Evolutionary conservation across 2,329 filamentous ascomycete species (phyloP), one percentile per base, ranked within the genome.

Genomic region (Cercospora sp.): DNA sequence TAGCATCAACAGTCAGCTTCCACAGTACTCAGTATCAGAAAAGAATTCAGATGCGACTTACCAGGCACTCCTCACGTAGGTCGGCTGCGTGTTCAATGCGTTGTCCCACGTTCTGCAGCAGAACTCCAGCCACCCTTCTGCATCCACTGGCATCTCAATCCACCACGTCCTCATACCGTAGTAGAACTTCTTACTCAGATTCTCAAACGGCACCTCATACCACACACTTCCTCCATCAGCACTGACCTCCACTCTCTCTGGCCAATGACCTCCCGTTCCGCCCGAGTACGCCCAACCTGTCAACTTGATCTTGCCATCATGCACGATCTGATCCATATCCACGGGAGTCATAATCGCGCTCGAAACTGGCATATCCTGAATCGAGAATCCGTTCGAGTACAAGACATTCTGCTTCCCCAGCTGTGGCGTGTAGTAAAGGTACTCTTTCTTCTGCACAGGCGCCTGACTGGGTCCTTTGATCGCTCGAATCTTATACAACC

Each of bases 291-390:
- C 81, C 81, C 82, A 82, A 5, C 81, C 80, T 59, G 83, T 84
- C 69, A 86, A 80, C 5, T 80, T 80, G 62, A 90, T 89, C 58
- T 80, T 82, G 8, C 88, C 88, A 16, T 85, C 82, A 71, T 90
- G 88, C 0, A 90, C 78, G 31, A 90, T 82, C 1, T 86, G 83
- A n/a, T 89, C 84, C 72, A 88, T 88, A 20, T 84, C 84, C 79
- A 82, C 81, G 0, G 89, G 89, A 0, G 84, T 81, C 86, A 90
- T 90, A 72, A 91, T 90, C 20, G 89, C 89, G 16, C 83, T 86
- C 58, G 84, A 86, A 3, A 91, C 89, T 0, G 89, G 89, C 89
- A 91, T 91, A 40, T 91, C 89, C 73, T 92, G 89, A 73, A 90
- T 91, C 69, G 85, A 86, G 69, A 89, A 88, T 0, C 87, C 89